These are phyloP conservation scores for Exophiala dermatitidis DNA, from an alignment of 2,329 filamentous ascomycete genomes.

Conservation along the genomic window DNA sequence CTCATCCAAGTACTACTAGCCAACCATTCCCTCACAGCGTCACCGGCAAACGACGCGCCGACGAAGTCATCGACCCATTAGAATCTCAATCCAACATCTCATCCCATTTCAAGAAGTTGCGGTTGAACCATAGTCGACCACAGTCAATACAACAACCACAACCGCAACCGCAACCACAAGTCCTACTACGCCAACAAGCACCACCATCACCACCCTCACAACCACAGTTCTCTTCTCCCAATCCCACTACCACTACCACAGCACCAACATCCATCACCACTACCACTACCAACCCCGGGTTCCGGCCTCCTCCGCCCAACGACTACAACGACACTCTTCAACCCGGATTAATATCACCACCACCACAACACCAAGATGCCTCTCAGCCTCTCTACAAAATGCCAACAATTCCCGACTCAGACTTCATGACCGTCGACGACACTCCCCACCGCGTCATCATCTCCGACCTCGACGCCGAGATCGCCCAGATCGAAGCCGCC, in stretches of 20 bases:
- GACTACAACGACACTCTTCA: conserved; percentile 5
- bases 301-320: conserved; percentile 12
- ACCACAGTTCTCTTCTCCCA: background rate
- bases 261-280: background rate
- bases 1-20: no score
- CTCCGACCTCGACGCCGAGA: conserved; percentile 79
- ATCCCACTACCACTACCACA: no score
- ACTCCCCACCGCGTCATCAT: conserved; percentile 84
- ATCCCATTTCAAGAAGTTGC: conserved; percentile 24
- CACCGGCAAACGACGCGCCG: conserved; percentile 17
- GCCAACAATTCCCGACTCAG: conserved; percentile 33
- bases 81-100: conserved; percentile 23
- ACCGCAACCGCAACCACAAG: background rate
- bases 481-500: conserved; percentile 59
- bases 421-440: conserved; percentile 78
- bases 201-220: background rate
- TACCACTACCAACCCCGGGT: background rate
- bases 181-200: no score
- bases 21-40: conserved; percentile 4
- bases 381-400: conserved; percentile 1
- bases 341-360: conserved; percentile 1
- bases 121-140: conserved; percentile 10
- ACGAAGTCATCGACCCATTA: conserved; percentile 17
- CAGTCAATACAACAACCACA: background rate
- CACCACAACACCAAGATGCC: background rate